Base-by-base conservation (phyloP, 345 rosid species). In the Citrus unshiu region DNA sequence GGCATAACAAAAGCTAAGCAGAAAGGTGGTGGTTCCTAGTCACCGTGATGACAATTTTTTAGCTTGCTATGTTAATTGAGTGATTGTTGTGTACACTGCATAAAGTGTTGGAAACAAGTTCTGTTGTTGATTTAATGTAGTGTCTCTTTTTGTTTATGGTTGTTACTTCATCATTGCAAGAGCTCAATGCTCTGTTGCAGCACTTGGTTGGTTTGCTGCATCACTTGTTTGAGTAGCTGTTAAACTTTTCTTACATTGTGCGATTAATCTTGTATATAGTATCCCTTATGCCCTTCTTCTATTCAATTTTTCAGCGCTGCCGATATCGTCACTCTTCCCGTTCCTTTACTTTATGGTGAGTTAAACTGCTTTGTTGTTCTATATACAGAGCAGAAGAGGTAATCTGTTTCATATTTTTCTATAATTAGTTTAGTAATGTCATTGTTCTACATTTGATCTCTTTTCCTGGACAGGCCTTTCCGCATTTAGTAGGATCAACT, bases 261-360 rank as follows among this genome's bases (percentile, higher is more conserved):
- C 22, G 64, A 49, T 59, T 68, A 37, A 4, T 43, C 22, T 69
- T 14, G 22, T 51, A 3, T 18, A 30, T 75, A 27, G 19, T 66
- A 58, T 72, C 74, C 16, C 40, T 69, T 5, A 70, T 62, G 6
- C 43, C 58, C 32, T 61, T 66, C 56, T 56, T 72, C 29, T 43
- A 29, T 69, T 34, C 10, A 59, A 66, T 76, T 67, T 90, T 86
- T 84, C 93, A 96, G 99, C 95, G 25, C 84, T 94, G 83, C 97
- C 98, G 16, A 90, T 93, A 80, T 90, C 95, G 29, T 90, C 97
- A 74, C 91, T 96, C 22, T 96, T 96, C 74, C 98, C 99, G 0
- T 96, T 91, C 74, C 89, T 96, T 73, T 96, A 96, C 72, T 96
- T 91, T 83, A 91, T 93, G 98, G 98, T 93, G 77, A 93, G 97